These are phyloP conservation scores for Boechera divaricarpa DNA, from an alignment of 345 rosid genomes.

Conservation along the genomic window DNA sequence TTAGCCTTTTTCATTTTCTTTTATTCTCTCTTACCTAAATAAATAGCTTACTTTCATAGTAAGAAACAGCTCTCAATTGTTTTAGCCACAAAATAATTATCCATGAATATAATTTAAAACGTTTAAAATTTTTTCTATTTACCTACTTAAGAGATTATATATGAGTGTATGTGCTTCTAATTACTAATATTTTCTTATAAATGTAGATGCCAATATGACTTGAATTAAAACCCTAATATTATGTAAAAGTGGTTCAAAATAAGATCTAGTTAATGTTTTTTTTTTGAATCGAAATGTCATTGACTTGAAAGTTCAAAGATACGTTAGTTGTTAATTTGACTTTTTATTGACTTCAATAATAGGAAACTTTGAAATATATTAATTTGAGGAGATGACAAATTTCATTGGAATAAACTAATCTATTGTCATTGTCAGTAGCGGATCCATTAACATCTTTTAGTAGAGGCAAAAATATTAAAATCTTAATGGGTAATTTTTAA, in stretches of 20 bases:
- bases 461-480: too few relatives aligned
- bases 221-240: not conserved
- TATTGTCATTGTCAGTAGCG: too few relatives aligned
- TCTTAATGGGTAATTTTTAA: too few relatives aligned
- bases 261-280: not conserved
- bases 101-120: not conserved
- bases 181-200: not conserved
- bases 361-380: not conserved
- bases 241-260: not conserved
- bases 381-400: not conserved
- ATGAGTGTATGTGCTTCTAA: not conserved
- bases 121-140: too few relatives aligned
- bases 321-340: not conserved
- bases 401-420: not conserved
- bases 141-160: not conserved
- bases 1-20: slow-evolving; percentile 23
- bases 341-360: slow-evolving; percentile 1
- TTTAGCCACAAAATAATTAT: not conserved
- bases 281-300: not conserved
- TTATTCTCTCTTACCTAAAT: slow-evolving; percentile 34
- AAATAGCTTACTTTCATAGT: not conserved
- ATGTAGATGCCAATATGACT: not conserved
- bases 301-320: slow-evolving; percentile 6
- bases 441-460: too few relatives aligned
- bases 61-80: not conserved